Evolutionary conservation across 306 rosid species (phyloP), one percentile per base, ranked within the genome.

Genomic region (Fagus crenata): DNA sequence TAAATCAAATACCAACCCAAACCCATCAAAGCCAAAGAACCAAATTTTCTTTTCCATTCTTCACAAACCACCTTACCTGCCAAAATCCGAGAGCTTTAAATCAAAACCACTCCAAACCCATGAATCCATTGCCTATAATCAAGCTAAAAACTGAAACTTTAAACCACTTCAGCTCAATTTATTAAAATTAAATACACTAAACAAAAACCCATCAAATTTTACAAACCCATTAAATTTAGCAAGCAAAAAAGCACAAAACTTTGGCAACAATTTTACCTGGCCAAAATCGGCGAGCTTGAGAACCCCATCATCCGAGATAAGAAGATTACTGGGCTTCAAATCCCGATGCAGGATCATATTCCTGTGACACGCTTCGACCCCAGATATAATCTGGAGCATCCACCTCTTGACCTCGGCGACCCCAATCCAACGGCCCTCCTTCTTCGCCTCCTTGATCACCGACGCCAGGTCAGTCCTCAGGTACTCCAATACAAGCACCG

Each of bases 201-300:
- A 2, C 69, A 28, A 36, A 64, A 36, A 64, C 33, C 28, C 9
- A 18, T 59, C 43, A 15, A 28, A 55, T 71, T 67, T 7, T 15
- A 18, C 40, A 12, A 32, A 17, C 40, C 15, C 11, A 39, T 37
- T 49, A 3, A 58, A 32, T 12, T 17, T 56, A 31, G 14, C 42
- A 2, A 46, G 49, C 6, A 65, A 17, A 61, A 71, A 6, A 33
- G 39, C 3, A 9, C 5, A 4, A 42, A 69, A 69, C 43, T 17
- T 49, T 15, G 56, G 39, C 28, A 15, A 6, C 31, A 22, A 1
- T 60, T 11, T 11, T 75, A 94, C 98, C 98, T 92, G 98, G 54
- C 98, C 97, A 75, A 94, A 90, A 90, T 94, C 96, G 0, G 97
- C 95, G 39, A 94, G 60, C 70, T 94, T 94, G 77, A 94, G 95